These are phyloP conservation scores for Phycomyces nitens DNA, from an alignment of 192 early-diverging fungal species.

Conservation along the genomic window DNA sequence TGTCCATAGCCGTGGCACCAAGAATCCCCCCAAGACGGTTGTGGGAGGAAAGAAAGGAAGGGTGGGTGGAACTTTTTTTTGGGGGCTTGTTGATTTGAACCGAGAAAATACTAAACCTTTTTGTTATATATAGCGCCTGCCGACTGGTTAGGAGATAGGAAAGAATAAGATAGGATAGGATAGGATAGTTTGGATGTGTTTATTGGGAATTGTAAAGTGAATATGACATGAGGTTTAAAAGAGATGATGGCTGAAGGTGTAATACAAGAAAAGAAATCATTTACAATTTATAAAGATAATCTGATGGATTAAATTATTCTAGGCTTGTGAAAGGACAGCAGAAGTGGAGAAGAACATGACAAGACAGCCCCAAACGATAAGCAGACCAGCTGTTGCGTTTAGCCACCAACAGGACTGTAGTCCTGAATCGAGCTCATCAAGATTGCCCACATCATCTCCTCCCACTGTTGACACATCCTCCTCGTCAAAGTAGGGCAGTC, in stretches of 20 bases:
- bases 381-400: slow-evolving; percentile 40
- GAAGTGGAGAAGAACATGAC: slow-evolving; percentile 42
- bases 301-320: no score
- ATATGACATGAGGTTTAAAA: background rate
- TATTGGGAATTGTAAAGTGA: background rate
- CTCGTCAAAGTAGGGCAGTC: slow-evolving; percentile 2
- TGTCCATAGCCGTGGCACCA: slow-evolving; percentile 13
- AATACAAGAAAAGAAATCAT: background rate
- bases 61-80: background rate
- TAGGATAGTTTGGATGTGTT: background rate
- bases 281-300: background rate
- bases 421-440: background rate
- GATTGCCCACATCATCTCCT: background rate
- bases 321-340: slow-evolving; percentile 1
- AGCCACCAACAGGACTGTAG: slow-evolving; percentile 24
- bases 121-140: no score
- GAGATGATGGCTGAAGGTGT: background rate
- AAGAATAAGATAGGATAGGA: slow-evolving; percentile 4
- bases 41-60: background rate
- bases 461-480: slow-evolving; percentile 17
- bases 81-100: background rate
- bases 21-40: background rate
- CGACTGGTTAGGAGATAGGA: no score
- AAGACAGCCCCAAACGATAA: slow-evolving; percentile 45
- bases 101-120: background rate